Conservation (phyloP, 805 yeast genomes). For the Myxozyma neotropica region DNA sequence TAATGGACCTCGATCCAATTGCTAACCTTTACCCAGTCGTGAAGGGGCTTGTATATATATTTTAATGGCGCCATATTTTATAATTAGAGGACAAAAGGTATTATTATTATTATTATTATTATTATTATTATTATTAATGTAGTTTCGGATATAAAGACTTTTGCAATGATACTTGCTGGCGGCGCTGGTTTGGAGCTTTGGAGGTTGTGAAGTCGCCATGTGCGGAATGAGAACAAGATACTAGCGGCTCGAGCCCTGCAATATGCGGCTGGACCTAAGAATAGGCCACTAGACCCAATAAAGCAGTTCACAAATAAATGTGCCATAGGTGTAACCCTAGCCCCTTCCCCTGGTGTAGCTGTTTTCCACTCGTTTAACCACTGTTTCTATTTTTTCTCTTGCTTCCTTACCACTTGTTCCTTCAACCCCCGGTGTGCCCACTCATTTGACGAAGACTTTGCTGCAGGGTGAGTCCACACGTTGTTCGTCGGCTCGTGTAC, state of each 20-base stretch:
- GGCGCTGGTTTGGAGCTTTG: too few relatives aligned
- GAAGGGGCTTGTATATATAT: too few relatives aligned
- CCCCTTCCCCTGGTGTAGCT: neutral
- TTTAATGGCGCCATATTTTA: too few relatives aligned
- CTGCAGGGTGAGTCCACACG: too few relatives aligned
- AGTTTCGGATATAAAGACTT: neutral
- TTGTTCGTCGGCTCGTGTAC: too few relatives aligned
- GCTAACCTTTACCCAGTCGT: too few relatives aligned
- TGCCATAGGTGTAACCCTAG: neutral
- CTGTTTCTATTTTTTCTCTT: too few relatives aligned
- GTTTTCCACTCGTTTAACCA: neutral
- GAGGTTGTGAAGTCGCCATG: too few relatives aligned
- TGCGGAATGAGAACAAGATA: too few relatives aligned
- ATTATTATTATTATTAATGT: too few relatives aligned
- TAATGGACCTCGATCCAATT: neutral
- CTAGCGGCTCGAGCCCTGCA: neutral
- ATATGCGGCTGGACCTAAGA: conserved; percentile 9
- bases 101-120: too few relatives aligned
- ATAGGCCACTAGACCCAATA: conserved; percentile 1
- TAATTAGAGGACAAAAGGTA: neutral
- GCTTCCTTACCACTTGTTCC: neutral
- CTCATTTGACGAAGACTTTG: neutral
- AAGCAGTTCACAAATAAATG: neutral
- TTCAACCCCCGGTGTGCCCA: neutral
- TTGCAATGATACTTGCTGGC: too few relatives aligned